A percentile compares a stretch with the other conserved stretches of the same genome.
phyloP scores from a whole-genome alignment of 768 basidiomycete species.

The Terana coerulea region DNA sequence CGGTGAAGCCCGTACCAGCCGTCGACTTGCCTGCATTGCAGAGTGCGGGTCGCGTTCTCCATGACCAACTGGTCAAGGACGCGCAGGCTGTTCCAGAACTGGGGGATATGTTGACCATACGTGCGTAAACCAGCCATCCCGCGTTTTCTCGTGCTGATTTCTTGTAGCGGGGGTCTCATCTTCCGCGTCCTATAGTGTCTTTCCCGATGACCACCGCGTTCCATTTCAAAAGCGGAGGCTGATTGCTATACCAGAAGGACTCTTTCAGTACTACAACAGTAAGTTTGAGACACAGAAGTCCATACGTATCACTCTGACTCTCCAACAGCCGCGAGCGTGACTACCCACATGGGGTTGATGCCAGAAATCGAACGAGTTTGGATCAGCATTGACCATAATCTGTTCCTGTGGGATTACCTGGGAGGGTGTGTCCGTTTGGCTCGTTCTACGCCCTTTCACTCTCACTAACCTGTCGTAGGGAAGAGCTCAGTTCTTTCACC shows the following conservation, averaged over 20 bases:
- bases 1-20: conserved; percentile 19
- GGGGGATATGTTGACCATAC: conserved; percentile 59
- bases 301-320: conserved; percentile 15
- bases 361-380: conserved; percentile 93
- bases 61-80: conserved; percentile 71
- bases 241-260: conserved; percentile 70
- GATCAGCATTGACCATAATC: conserved; percentile 91
- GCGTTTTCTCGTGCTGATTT: background rate
- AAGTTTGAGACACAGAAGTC: conserved; percentile 2
- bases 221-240: conserved; percentile 79
- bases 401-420: conserved; percentile 95
- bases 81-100: conserved; percentile 71
- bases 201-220: conserved; percentile 71
- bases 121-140: conserved; percentile 36
- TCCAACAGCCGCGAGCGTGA: conserved; percentile 55
- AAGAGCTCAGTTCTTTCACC: conserved; percentile 87
- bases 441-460: background rate
- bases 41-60: conserved; percentile 61
- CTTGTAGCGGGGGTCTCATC: conserved; percentile 55
- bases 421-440: conserved; percentile 64
- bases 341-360: conserved; percentile 85
- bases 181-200: conserved; percentile 76
- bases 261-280: conserved; percentile 81
- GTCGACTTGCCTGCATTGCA: conserved; percentile 63
- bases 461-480: conserved; percentile 38